Base-by-base conservation (phyloP, 768 basidiomycete genomes). In the Phylloporus scabripes region DNA sequence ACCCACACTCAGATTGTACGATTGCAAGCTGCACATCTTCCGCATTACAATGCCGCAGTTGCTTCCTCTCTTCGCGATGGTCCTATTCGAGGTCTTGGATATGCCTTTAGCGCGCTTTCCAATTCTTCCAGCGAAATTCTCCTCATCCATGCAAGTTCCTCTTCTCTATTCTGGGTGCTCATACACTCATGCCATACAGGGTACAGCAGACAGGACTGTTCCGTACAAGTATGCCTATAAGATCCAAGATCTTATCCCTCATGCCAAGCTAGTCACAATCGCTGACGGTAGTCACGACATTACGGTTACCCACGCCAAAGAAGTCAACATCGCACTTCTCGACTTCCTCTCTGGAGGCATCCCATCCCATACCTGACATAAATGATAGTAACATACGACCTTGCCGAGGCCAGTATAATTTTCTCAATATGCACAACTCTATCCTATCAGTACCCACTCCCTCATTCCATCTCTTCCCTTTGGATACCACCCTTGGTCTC, bases 21-120 rank as follows among this genome's bases (percentile, higher is more conserved):
- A n/a, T 69, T 87, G 11, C 87, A 89, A 66, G 84, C 84, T 0
- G 87, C 87, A 1, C 82, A 87, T 59, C 74, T 89, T 5, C 78
- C 82, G 0, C 79, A 87, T 4, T 89, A 80, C 62, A 87, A 89
- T 54, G 75, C 79, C 18, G 87, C 87, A 0, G 68, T 89, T n/a
- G 86, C 86, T 0, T 87, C 85, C 5, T 85, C 81, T 3, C 70
- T 89, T 21, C 77, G 86, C 29, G 78, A 84, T 33, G 86, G 86
- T 1, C 86, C 87, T 12, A 70, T 88, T 24, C 79, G 85, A 33
- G 83, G 84, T 5, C 77, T 82, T 47, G 66, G 64, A 1, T 62
- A 74, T 1, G 70, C 80, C 4, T 87, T 87, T 56, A 62, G 72
- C 23, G 72, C 76, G 0, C 68, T 74, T 14, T 77, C 72, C 2